Evolutionary conservation across 1,139 yeast genomes (phyloP), one percentile per base, ranked within the genome.

Genomic region (Lodderomyces beijingensis): DNA sequence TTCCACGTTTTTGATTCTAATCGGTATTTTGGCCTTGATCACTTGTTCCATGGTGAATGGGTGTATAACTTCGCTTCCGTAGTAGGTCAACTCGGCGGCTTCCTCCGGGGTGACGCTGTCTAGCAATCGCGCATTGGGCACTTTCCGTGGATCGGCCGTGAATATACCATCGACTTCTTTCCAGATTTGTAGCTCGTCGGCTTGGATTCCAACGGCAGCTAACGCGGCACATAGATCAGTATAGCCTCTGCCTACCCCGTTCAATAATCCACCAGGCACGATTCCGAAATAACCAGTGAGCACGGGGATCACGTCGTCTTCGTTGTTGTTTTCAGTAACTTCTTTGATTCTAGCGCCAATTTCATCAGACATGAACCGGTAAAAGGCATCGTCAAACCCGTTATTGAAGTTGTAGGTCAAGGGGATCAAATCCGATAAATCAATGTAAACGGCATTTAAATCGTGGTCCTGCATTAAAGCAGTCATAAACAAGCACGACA

Each of bases 31-130:
- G 9, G 97, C 97, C 46, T 81, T 79, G 47, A 91, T 91, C 37
- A 89, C 98, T 63, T 91, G 98, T 61, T 91, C 97, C 98, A 91
- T 91, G 22, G 98, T 91, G 66, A 91, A 91, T 2, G 98, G 98
- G 53, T 91, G 98, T 46, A 91, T 91, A 42, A 91, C 98, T 62
- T 91, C 98, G 4, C 95, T 83, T 21, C 98, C 98, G 53, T 91
- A 91, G 59, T 91, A 91, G 1, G 98, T 91, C 58, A 91, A 74
- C 62, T 91, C 98, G 0, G 97, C 93, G 2, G 98, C 98, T 63
- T 91, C 98, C 53, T 91, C 98, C 2, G 98, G 98, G 0, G 98
- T 91, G 42, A 91, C 96, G 39, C 88, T 77, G 38, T 80, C 78
- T 43, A 91, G 66, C 32, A 91, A 65, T 47, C 96, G 72, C 3